These are phyloP conservation scores for Phytophthora pistaciae DNA, from an alignment of 352 stramenopile genomes.

Conservation along the genomic window DNA sequence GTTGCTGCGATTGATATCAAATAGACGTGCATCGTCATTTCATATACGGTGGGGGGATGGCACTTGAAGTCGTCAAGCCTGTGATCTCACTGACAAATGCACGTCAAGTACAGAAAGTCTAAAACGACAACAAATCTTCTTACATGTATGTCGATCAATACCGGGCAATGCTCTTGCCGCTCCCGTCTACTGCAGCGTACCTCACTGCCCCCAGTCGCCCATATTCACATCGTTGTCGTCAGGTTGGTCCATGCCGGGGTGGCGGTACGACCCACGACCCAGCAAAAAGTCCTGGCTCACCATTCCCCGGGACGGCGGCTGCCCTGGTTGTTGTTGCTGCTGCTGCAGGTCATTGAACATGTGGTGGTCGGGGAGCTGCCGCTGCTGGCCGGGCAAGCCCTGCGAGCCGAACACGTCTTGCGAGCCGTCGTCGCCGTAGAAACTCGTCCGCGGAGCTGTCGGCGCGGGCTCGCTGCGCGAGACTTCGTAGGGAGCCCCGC, in stretches of 20 bases:
- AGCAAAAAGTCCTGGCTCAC: constrained; percentile 64
- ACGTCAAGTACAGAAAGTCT: background rate
- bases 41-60: background rate
- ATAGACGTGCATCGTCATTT: constrained; percentile 17
- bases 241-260: constrained; percentile 57
- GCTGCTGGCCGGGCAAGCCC: constrained; percentile 40
- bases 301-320: constrained; percentile 42
- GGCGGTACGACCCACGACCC: constrained; percentile 46
- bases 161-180: constrained; percentile 6
- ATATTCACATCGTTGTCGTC: constrained; percentile 66
- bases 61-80: background rate
- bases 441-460: constrained; percentile 45
- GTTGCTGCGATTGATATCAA: constrained; percentile 27
- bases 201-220: constrained; percentile 59
- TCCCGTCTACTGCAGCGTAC: constrained; percentile 4
- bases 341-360: constrained; percentile 58
- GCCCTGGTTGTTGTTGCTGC: constrained; percentile 40
- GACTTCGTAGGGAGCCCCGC: constrained; percentile 37
- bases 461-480: constrained; percentile 33
- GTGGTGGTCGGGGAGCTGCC: constrained; percentile 50
- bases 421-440: constrained; percentile 55
- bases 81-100: background rate
- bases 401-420: constrained; percentile 66
- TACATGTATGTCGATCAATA: constrained; percentile 20
- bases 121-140: constrained; percentile 10